These are phyloP conservation scores for Amaranthus hypochondriacus DNA, from an alignment of 148 eudicot genomes.

Conservation along the genomic window DNA sequence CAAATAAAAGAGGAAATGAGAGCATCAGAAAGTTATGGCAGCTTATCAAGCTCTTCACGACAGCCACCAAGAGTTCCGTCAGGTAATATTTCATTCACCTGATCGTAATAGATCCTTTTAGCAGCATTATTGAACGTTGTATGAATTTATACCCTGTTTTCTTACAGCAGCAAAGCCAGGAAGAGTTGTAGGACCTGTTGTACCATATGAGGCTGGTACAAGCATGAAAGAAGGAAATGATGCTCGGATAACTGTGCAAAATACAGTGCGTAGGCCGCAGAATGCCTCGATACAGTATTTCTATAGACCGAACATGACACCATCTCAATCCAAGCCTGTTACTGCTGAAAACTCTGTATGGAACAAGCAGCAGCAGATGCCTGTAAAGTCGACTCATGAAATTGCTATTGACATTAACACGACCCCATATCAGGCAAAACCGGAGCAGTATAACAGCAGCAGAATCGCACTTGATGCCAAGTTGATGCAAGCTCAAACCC, in stretches of 20 bases:
- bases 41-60: constrained; percentile 35
- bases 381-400: constrained; percentile 24
- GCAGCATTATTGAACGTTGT: too few species aligned
- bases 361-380: constrained; percentile 24
- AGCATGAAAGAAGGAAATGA: constrained; percentile 31
- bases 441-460: constrained; percentile 37
- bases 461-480: constrained; percentile 60
- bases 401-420: constrained; percentile 34
- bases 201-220: constrained; percentile 42
- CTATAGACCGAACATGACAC: constrained; percentile 27
- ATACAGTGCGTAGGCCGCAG: constrained; percentile 32
- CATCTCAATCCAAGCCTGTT: constrained; percentile 24
- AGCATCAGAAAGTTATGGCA: constrained; percentile 36
- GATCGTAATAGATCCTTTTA: not conserved
- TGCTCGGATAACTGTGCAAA: constrained; percentile 29
- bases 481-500: constrained; percentile 66
- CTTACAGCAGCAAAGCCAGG: constrained; percentile 52
- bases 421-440: constrained; percentile 37
- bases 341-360: constrained; percentile 22
- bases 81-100: constrained; percentile 34
- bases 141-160: too few species aligned
- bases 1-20: constrained; percentile 44
- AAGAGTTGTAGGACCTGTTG: constrained; percentile 61
- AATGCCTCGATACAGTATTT: constrained; percentile 39
- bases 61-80: constrained; percentile 66